Base-by-base conservation (phyloP, 2,329 filamentous ascomycete genomes). In the Xylaria sp. region DNA sequence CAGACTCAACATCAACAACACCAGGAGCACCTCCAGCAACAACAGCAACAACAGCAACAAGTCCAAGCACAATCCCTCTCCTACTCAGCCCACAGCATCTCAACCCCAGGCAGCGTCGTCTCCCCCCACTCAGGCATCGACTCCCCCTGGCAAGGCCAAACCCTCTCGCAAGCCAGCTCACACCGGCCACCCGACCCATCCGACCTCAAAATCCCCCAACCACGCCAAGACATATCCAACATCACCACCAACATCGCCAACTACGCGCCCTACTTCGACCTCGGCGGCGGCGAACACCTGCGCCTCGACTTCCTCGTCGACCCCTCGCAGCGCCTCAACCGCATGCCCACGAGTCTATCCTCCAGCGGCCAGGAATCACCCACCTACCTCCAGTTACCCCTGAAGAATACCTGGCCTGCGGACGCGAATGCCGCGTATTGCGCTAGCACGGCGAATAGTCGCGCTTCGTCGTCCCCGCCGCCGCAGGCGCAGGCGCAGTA, bases 281-380 rank as follows among this genome's bases (percentile, higher is more conserved):
- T 89, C 59, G 81, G 82, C 2, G 77, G 82, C 0, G 69, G 68
- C 23, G 89, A 92, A 69, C 82, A 86, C 52, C 78, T 92, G 7
- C 87, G 86, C 4, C 82, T 94, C 37, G 87, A 86, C 59, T 92
- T 92, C 66, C 77, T 94, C 1, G 79, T 93, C 1, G 85, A 87
- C 60, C 75, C 81, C 39, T 79, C 81, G 5, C 81, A 84, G 53
- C 81, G 80, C 59, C 78, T 80, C 19, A 79, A 74, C 63, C 80
- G 77, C 66, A 80, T 83, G 55, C 78, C 23, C 4, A 30, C 23
- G 1, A 30, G 23, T 3, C 4, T 30, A 1, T 30, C 23, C 1
- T 30, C 23, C 63, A 79, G 78, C 11, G 73, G 76, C 5, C 79
- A 79, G 59, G 80, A 82, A 63, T 73, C 76, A 7, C 67, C 74